Evolutionary conservation across 176 grass and related monocot genomes (phyloP), one percentile per base, ranked within the genome.

Genomic region (Carex cristatella): DNA sequence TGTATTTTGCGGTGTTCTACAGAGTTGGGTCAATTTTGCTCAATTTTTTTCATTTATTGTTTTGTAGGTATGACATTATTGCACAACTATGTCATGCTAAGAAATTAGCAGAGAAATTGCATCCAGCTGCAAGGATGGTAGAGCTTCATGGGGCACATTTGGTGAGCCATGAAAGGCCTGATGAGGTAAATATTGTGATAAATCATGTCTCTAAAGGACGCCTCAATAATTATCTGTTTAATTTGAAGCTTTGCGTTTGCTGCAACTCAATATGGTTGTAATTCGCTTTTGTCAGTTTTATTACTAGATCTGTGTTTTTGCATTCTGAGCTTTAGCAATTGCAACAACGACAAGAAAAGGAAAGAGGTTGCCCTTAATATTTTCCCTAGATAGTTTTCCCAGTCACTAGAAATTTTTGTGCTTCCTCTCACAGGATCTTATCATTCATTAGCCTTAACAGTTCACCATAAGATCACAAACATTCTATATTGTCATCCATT

Each of bases 141-240:
- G 97, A 94, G 13, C 93, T 96, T 86, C 93, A 94, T 59, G 97
- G 97, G 7, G 97, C 88, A 84, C 97, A 99, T 88, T 88, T 99
- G 84, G 97, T 99, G 53, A 99, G 91, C 88, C 97, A 94, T 87
- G 97, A 99, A 94, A 94, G 91, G 74, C 91, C 91, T 69, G 84
- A 96, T 12, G 97, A 99, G 93, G 97, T 99, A 92, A 89, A 35
- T 54, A 4, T 23, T 81, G 30, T 32, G 69, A 23, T 35, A 69
- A 8, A 48, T 31, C 80, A 16, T 66, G 1, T 16, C 28, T 56
- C 54, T 61, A 56, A 53, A 79, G 16, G 8, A 55, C 18, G 49
- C 15, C 11, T 79, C 68, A 30, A n/a, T 33, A 37, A 2, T 83
- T 84, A 27, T n/a, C 32, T 62, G 84, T 81, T 18, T 49, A 23